Percentiles rank a stretch among this genome's conserved stretches.
Conservation (phyloP, 768 basidiomycete species). For the Saitozyma podzolica region DNA sequence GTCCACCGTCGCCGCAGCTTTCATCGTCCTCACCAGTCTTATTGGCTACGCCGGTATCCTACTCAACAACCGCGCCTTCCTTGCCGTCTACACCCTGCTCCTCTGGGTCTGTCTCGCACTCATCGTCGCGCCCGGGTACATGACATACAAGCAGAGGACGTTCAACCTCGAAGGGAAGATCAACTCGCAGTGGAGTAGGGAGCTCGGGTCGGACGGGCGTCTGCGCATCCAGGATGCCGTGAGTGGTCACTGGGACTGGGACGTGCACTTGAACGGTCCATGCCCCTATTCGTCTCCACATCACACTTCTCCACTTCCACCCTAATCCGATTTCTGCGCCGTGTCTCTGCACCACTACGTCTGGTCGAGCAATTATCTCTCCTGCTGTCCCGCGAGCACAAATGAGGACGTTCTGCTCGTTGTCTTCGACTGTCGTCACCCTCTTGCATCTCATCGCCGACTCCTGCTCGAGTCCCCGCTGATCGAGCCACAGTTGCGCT, state of each 20-base stretch:
- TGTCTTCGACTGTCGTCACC: neutral
- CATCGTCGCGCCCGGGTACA: slow-evolving; percentile 72
- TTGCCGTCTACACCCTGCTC: slow-evolving; percentile 69
- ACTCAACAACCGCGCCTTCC: slow-evolving; percentile 79
- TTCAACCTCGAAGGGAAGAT: slow-evolving; percentile 82
- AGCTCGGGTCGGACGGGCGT: slow-evolving; percentile 63
- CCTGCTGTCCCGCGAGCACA: neutral
- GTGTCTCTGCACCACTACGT: neutral
- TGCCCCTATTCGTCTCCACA: neutral
- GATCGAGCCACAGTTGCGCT: slow-evolving; percentile 59
- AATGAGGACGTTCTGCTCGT: neutral
- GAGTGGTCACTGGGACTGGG: slow-evolving; percentile 26
- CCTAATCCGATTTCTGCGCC: neutral
- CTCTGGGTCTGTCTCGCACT: slow-evolving; percentile 73
- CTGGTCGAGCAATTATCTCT: no score
- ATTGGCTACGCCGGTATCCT: slow-evolving; percentile 78
- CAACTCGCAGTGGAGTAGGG: slow-evolving; percentile 72
- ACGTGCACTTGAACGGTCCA: no score
- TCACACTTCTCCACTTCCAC: slow-evolving; percentile 3
- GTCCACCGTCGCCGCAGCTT: slow-evolving; percentile 66
- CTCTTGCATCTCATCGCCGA: no score
- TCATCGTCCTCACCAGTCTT: slow-evolving; percentile 65
- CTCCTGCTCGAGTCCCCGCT: neutral
- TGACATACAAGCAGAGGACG: slow-evolving; percentile 69
- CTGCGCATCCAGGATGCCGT: slow-evolving; percentile 66